Conservation (phyloP, 2,329 filamentous ascomycete genomes). For the Penicillium sp. region DNA sequence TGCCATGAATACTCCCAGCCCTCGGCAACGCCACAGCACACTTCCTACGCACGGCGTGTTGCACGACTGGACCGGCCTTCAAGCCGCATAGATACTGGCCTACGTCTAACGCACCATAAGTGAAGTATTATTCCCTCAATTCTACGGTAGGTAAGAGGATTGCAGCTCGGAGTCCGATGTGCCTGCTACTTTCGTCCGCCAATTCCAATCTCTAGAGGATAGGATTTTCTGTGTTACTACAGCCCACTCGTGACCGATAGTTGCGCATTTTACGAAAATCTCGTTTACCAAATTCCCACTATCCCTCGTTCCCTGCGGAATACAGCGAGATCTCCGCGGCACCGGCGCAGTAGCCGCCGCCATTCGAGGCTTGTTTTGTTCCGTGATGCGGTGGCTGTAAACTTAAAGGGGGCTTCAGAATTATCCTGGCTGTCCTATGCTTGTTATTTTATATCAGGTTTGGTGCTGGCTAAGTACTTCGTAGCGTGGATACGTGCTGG, state of each 20-base stretch:
- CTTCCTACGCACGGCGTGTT: slow-evolving; percentile 30
- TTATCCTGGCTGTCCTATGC: not conserved
- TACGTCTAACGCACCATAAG: slow-evolving; percentile 15
- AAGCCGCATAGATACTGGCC: slow-evolving; percentile 24
- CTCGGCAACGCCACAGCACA: slow-evolving; percentile 25
- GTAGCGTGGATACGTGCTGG: not conserved
- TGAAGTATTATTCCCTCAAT: slow-evolving; percentile 15
- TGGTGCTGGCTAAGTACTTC: not conserved
- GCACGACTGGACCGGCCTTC: slow-evolving; percentile 32
- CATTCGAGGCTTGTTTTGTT: slow-evolving; percentile 17
- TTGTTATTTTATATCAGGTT: not conserved
- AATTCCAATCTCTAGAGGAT: slow-evolving; percentile 24
- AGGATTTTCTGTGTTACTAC: slow-evolving; percentile 21
- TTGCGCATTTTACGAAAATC: slow-evolving; percentile 11
- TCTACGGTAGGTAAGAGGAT: slow-evolving; percentile 14
- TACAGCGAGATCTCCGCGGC: slow-evolving; percentile 11
- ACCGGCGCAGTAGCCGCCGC: slow-evolving; percentile 20
- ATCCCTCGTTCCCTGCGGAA: slow-evolving; percentile 7
- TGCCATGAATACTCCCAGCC: slow-evolving; percentile 23
- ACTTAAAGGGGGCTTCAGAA: not conserved
- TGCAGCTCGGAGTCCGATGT: slow-evolving; percentile 16
- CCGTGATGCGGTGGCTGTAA: not conserved
- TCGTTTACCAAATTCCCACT: slow-evolving; percentile 20
- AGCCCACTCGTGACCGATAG: slow-evolving; percentile 17
- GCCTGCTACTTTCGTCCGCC: slow-evolving; percentile 13